These are phyloP conservation scores for Boletus rubroflammeus DNA, from an alignment of 768 basidiomycete species.

Conservation along the genomic window DNA sequence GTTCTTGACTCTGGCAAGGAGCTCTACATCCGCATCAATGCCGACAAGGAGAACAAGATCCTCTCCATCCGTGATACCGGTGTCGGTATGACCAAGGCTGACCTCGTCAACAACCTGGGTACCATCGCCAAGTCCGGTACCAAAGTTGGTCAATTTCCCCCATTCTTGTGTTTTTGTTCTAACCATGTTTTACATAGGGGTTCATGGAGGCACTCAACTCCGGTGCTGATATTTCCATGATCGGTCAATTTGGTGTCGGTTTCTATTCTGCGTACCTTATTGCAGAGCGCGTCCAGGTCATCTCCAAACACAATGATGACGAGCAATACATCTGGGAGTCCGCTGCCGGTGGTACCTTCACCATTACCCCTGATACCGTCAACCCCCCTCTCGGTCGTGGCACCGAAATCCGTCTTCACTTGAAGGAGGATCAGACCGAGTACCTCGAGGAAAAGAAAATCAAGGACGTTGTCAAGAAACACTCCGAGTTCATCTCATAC, in stretches of 20 bases:
- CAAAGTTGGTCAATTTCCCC: slow-evolving; percentile 49
- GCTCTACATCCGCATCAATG: slow-evolving; percentile 88
- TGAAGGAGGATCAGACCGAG: slow-evolving; percentile 99
- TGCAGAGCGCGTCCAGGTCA: slow-evolving; percentile 96
- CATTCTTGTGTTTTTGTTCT: slow-evolving; percentile 1
- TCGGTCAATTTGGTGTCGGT: slow-evolving; percentile 99
- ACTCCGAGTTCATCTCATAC: slow-evolving; percentile 99
- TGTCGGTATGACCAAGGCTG: slow-evolving; percentile 99
- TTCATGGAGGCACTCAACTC: slow-evolving; percentile 99
- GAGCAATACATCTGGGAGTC: slow-evolving; percentile 99
- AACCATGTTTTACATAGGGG: slow-evolving; percentile 48
- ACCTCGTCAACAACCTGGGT: slow-evolving; percentile 98
- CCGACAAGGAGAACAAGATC: slow-evolving; percentile 94
- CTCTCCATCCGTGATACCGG: slow-evolving; percentile 92
- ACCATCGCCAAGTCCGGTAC: slow-evolving; percentile 95
- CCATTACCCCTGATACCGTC: slow-evolving; percentile 89
- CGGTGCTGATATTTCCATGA: slow-evolving; percentile 92
- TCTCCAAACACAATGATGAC: slow-evolving; percentile 99
- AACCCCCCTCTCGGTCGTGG: slow-evolving; percentile 93
- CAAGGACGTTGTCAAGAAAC: slow-evolving; percentile 99
- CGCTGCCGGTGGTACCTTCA: slow-evolving; percentile 99
- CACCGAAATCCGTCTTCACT: slow-evolving; percentile 83
- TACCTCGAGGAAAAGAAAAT: slow-evolving; percentile 99
- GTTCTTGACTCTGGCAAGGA: slow-evolving; percentile 90
- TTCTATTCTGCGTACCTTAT: slow-evolving; percentile 99